These are phyloP conservation scores for Starmerella sirachaensis DNA, from an alignment of 805 yeast species.

Conservation along the genomic window DNA sequence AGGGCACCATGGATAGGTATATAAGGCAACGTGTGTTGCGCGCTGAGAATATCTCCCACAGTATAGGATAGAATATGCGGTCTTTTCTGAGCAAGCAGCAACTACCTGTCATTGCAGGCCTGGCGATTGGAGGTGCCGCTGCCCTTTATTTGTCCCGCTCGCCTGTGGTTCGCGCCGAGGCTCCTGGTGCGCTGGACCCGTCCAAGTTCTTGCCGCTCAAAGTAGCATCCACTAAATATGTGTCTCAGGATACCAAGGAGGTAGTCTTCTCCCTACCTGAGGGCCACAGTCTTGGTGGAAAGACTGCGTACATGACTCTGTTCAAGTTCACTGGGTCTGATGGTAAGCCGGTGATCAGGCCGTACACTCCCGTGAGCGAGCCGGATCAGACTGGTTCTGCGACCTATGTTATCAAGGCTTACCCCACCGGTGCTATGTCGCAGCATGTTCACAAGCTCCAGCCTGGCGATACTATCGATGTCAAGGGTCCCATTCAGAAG, in stretches of 20 bases:
- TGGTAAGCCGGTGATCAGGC: constrained; percentile 77
- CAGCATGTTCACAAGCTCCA: constrained; percentile 58
- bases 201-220: constrained; percentile 29
- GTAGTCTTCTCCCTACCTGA: constrained; percentile 59
- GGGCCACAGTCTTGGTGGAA: constrained; percentile 63
- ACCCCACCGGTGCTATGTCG: constrained; percentile 76
- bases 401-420: constrained; percentile 72
- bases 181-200: constrained; percentile 22
- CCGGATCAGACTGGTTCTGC: constrained; percentile 57
- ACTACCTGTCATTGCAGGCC: constrained; percentile 27
- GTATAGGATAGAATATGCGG: no score
- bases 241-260: constrained; percentile 39
- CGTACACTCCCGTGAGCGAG: constrained; percentile 72
- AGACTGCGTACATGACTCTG: constrained; percentile 66
- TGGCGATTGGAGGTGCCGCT: constrained; percentile 38
- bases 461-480: constrained; percentile 68
- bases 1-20: no score
- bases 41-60: no score
- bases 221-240: constrained; percentile 17
- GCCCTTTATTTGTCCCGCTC: constrained; percentile 29
- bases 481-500: constrained; percentile 90
- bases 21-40: no score
- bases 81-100: no score
- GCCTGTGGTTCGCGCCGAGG: constrained; percentile 22
- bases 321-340: constrained; percentile 72